phyloP scores from a whole-genome alignment of 768 basidiomycete species.

The Psilocybe tampanensis region DNA sequence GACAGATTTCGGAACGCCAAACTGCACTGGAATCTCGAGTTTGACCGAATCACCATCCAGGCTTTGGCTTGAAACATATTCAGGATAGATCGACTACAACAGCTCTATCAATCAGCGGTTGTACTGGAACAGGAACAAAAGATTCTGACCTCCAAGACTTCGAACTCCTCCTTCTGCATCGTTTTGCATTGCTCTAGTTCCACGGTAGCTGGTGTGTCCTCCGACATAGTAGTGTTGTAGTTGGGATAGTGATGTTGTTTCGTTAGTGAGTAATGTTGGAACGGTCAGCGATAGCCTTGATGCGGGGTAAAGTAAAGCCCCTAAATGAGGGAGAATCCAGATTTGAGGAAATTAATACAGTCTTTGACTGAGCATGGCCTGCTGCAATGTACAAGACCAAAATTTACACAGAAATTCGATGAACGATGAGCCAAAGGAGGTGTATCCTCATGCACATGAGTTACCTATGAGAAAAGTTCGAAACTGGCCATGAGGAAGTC shows the following conservation, averaged over 20 bases:
- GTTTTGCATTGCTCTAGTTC: constrained; percentile 27
- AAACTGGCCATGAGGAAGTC: background rate
- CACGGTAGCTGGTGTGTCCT: background rate
- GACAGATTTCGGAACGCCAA: constrained; percentile 45
- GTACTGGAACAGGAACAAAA: background rate
- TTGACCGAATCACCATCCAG: constrained; percentile 41
- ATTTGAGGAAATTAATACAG: too few species aligned
- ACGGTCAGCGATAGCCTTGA: too few species aligned
- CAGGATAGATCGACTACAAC: constrained; percentile 75
- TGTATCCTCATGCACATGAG: too few species aligned
- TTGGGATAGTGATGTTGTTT: background rate
- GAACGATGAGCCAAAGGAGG: background rate
- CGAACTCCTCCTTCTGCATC: constrained; percentile 59
- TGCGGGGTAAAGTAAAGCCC: too few species aligned
- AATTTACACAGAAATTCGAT: too few species aligned
- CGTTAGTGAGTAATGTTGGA: too few species aligned
- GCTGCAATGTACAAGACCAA: too few species aligned
- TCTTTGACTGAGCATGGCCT: too few species aligned
- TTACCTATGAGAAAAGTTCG: too few species aligned
- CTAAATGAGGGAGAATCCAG: too few species aligned
- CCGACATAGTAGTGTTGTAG: background rate
- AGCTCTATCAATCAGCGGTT: background rate
- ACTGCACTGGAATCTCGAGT: constrained; percentile 69
- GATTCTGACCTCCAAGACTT: constrained; percentile 58
- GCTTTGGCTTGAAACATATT: constrained; percentile 53